Evolutionary conservation across 1,284 basidiomycete genomes (phyloP).

Genomic region (Anthracocystis walkeri): DNA sequence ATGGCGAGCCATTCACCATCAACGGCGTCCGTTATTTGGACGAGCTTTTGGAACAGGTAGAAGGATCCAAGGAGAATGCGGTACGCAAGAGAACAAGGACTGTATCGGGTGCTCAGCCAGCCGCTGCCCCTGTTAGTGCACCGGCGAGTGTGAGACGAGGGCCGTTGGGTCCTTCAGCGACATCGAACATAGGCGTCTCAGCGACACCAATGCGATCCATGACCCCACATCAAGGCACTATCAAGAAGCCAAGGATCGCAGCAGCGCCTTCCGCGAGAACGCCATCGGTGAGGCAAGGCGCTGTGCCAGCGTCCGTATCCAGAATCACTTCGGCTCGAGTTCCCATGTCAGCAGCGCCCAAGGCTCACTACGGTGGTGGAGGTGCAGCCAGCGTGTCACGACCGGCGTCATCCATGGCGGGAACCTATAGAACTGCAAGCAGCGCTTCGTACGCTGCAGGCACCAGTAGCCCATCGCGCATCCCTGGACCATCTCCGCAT

Average conservation of each 20-base stretch:
- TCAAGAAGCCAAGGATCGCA: slow-evolving; percentile 43
- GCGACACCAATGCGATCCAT: slow-evolving; percentile 43
- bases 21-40: slow-evolving; percentile 86
- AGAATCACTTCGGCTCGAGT: slow-evolving; percentile 33
- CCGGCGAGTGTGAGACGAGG: slow-evolving; percentile 37
- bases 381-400: slow-evolving; percentile 26
- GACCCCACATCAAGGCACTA: slow-evolving; percentile 33
- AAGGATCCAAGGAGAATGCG: slow-evolving; percentile 54
- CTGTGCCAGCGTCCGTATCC: slow-evolving; percentile 23
- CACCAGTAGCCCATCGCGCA: slow-evolving; percentile 44
- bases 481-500: slow-evolving; percentile 34
- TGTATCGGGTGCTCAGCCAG: slow-evolving; percentile 21
- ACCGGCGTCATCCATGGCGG: slow-evolving; percentile 37
- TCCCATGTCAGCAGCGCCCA: slow-evolving; percentile 35
- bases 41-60: slow-evolving; percentile 73
- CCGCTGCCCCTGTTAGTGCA: slow-evolving; percentile 30
- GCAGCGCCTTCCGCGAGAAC: slow-evolving; percentile 22
- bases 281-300: slow-evolving; percentile 22
- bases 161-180: slow-evolving; percentile 26
- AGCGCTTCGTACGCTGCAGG: slow-evolving; percentile 33
- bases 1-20: slow-evolving; percentile 83
- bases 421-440: slow-evolving; percentile 30
- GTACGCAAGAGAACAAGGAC: slow-evolving; percentile 41
- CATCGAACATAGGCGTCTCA: slow-evolving; percentile 31
- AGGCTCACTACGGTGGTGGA: slow-evolving; percentile 16